phyloP scores from a whole-genome alignment of 2,329 filamentous ascomycete species.

The Aspergillus vadensis region DNA sequence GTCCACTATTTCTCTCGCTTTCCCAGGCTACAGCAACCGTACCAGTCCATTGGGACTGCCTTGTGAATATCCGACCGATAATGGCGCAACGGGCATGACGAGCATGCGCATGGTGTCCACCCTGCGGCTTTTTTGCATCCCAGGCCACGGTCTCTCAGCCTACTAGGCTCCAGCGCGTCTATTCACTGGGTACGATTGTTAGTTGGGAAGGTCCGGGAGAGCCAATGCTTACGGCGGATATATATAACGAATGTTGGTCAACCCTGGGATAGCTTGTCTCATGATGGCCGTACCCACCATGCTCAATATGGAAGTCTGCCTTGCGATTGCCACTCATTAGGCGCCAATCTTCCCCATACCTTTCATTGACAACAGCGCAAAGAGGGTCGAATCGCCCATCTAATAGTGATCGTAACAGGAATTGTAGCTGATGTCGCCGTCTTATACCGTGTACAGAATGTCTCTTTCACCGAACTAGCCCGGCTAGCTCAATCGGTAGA shows the following conservation, averaged over 20 bases:
- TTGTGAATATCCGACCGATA: no score
- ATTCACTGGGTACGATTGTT: background rate
- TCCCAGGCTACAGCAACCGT: no score
- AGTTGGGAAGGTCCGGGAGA: background rate
- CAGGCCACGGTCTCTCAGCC: background rate
- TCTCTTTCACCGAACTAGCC: constrained; percentile 27
- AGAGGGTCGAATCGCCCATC: background rate
- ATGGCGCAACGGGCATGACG: background rate
- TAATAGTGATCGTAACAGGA: background rate
- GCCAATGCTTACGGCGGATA: background rate
- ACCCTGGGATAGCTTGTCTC: background rate
- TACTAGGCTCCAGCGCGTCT: background rate
- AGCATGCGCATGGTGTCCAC: background rate
- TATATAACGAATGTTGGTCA: background rate
- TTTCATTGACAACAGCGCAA: background rate
- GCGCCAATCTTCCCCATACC: background rate
- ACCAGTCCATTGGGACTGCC: no score
- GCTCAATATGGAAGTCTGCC: background rate
- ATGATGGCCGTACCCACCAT: background rate
- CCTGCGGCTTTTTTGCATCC: background rate
- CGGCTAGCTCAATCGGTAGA: constrained; percentile 55
- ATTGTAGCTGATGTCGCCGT: background rate
- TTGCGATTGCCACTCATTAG: background rate
- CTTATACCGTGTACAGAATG: background rate
- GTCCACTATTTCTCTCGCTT: background rate